Base-by-base conservation (phyloP, 106 monocot genomes). In the Ottelia alismoides region DNA sequence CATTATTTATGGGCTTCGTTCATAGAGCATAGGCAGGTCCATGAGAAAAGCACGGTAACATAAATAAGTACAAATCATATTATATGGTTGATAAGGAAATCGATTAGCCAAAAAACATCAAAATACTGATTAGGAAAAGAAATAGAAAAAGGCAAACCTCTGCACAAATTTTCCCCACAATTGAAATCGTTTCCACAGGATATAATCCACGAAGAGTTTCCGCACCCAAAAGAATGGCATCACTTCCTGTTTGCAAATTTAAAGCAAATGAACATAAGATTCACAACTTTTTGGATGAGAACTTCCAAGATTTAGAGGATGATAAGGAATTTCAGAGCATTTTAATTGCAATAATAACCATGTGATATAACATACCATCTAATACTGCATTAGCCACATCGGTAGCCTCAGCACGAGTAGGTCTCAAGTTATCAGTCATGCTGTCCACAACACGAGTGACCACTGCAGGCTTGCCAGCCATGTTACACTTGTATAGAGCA, bases 381-480 rank as follows among this genome's bases (percentile, higher is more conserved):
- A 88, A 76, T 23, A 83, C 75, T 56, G 88, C 88, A 79, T 88
- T 88, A 1, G 88, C 88, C 25, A 88, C 88, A 74, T 88, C 83
- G 55, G 88, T 88, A 48, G 88, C 83, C 61, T 88, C 88, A 26
- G 82, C 88, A 71, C 82, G 88, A 61, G 88, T 88, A 25, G 88
- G 88, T 31, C 88, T 75, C 30, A 88, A 62, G 47, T 88, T 88
- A 63, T 88, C 88, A 28, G 88, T 88, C 88, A 88, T 88, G 53
- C 88, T 88, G 56, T 88, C 88, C 20, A 88, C 88, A 19, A 88
- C 88, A 51, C 83, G 78, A 52, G 88, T 88, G 55, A 88, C 65
- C n/a, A 88, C 83, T 49, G 88, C 88, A 25, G 88, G 83, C 46
- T 88, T 88, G 71, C 88, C 88, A 70, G 79, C 83, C 70, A 83